Base-by-base conservation (phyloP, 352 stramenopile genomes). In the Blastocystis sp. region DNA sequence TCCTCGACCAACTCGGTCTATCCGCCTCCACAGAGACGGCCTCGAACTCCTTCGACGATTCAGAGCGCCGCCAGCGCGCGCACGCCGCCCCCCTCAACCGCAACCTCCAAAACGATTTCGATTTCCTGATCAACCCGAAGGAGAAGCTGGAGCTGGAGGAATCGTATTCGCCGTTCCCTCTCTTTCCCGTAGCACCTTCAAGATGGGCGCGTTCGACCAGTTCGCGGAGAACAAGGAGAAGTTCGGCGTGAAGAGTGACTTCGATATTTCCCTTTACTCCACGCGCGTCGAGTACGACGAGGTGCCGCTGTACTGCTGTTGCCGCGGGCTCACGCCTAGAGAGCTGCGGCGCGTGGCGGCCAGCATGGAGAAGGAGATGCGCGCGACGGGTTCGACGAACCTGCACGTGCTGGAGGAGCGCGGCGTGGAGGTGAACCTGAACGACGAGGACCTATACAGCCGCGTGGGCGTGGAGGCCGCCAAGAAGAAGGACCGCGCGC, bases 391-490 rank as follows among this genome's bases (percentile, higher is more conserved):
- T 21, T 69, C 74, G 41, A 81, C 38, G 11, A 84, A 84, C 56
- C 56, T 84, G n/a, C 74, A 84, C 45, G 3, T 84, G 34, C 74
- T 66, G 38, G 74, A 84, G 45, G 74, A 84, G 53, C 74, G 74
- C 5, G 74, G 74, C 9, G 52, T 84, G 7, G 21, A 11, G 21
- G 74, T 84, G 60, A 21, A 66, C 45, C 40, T 34, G 74, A 53
- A 84, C 53, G 74, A 84, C 21, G 74, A 84, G 74, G 74, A 84
- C 38, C 53, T 84, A 21, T 84, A 84, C 60, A 84, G 74, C 60
- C 28, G 45, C 1, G 74, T 84, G n/a, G 52, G 69, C 23, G 28
- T 28, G 11, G 34, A 28, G 28, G 45, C 62, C 14, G 14, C 28
- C 14, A 14, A n/a, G 28, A 14, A 17, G 0, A 28, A 23, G 7